Evolutionary conservation across 78 protist genomes (phyloP), one percentile per base, ranked within the genome.

Genomic region (Emiliania huxleyi): DNA sequence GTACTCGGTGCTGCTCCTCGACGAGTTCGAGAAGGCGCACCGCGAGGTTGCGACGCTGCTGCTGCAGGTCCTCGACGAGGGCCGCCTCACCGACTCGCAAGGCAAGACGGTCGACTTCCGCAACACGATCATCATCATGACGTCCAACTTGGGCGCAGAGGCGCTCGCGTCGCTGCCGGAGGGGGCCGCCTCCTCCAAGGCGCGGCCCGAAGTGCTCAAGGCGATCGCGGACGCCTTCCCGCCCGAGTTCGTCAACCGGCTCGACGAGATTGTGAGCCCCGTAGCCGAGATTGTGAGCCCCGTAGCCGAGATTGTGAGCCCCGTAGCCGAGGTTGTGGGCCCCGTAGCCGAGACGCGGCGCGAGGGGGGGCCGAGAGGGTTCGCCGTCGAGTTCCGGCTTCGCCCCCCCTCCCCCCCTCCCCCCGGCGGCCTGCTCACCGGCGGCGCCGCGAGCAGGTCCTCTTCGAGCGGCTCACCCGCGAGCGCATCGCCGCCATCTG

Each of bases 171-270:
- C 33, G n/a, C 46, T 77, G 2, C 29, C 48, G 15, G 87, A 77
- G 87, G 87, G 87, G 0, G n/a, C 3, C 48, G 48, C 49, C 12
- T 4, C 87, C 23, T 46, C 38, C n/a, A 2, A 40, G 8, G 87
- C 87, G 29, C 87, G 87, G 18, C 43, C 48, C 38, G 21, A 35
- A 35, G 93, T 91, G 87, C 40, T 52, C 55, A 40, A 48, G 42
- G 93, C 35, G 49, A 15, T 73, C 33, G 18, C 37, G 23, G 38
- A 48, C 25, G 23, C 11, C 43, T 29, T 93, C 18, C 90, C 94
- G 55, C 97, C 97, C 26, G 97, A 96, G 94, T 96, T 96, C 75
- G 25, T 96, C 93, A 96, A 96, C 94, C 93, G 97, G 0, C 42
- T 96, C 84, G 97, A 96, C 90, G 95, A 94, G 69, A 83, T 96